These are phyloP conservation scores for Pichia gijzeniarum DNA, from an alignment of 805 yeast species.

Conservation along the genomic window DNA sequence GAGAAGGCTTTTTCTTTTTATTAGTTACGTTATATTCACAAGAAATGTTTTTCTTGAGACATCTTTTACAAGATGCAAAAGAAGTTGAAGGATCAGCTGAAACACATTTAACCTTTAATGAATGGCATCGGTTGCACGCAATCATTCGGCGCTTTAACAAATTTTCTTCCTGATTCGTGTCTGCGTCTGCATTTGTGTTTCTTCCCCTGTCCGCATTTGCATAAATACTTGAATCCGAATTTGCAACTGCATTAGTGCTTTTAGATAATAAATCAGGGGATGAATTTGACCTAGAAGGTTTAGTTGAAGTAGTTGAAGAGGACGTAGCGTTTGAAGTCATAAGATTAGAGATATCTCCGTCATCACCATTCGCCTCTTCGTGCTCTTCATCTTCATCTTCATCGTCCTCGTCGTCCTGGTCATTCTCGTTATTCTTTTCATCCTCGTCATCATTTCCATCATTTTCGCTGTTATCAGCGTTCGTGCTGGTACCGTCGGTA, in stretches of 20 bases:
- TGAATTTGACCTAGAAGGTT: not conserved
- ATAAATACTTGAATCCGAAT: too few species aligned
- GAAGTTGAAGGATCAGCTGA: slow-evolving; percentile 58
- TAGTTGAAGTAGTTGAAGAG: too few species aligned
- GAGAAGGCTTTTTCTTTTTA: slow-evolving; percentile 32
- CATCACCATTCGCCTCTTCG: not conserved
- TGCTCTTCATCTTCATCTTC: not conserved
- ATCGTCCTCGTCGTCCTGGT: not conserved
- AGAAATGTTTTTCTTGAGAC: slow-evolving; percentile 51
- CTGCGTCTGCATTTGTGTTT: too few species aligned
- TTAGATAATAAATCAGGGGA: not conserved
- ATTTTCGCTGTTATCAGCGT: not conserved
- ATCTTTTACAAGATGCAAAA: slow-evolving; percentile 65
- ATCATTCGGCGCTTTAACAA: slow-evolving; percentile 37
- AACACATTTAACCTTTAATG: slow-evolving; percentile 77
- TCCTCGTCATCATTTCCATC: not conserved
- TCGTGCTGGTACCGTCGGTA: not conserved
- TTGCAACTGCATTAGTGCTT: too few species aligned
- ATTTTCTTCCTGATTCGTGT: not conserved
- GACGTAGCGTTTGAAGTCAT: too few species aligned
- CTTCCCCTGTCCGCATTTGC: too few species aligned
- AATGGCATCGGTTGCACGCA: slow-evolving; percentile 72
- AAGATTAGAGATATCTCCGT: not conserved
- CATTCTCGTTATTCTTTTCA: not conserved
- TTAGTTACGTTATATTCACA: slow-evolving; percentile 66